These are phyloP conservation scores for Exserohilum turcica DNA, from an alignment of 2,329 filamentous ascomycete species.

Conservation along the genomic window DNA sequence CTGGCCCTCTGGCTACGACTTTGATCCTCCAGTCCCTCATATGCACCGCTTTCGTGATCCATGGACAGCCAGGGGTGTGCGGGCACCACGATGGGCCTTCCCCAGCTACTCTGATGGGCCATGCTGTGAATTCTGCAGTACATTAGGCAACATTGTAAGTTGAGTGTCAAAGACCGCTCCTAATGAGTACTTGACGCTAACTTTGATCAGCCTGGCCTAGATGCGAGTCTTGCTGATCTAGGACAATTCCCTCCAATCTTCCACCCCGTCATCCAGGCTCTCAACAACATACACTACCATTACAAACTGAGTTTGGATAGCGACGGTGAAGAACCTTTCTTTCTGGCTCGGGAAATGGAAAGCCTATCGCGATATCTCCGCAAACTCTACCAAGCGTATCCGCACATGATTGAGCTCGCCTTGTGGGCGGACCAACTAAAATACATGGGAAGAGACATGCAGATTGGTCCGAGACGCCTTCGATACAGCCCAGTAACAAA, in stretches of 20 bases:
- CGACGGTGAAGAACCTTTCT: slow-evolving; percentile 9
- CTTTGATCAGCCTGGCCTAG: slow-evolving; percentile 9
- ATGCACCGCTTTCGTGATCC: slow-evolving; percentile 3
- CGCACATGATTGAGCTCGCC: slow-evolving; percentile 12
- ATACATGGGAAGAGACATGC: slow-evolving; percentile 13
- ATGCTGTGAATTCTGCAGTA: slow-evolving; percentile 18
- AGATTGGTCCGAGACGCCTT: slow-evolving; percentile 6
- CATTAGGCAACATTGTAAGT: slow-evolving; percentile 11
- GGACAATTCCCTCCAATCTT: background rate
- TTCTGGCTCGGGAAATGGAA: slow-evolving; percentile 18
- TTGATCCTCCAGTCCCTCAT: slow-evolving; percentile 4
- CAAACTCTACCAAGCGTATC: background rate
- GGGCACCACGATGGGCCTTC: slow-evolving; percentile 11
- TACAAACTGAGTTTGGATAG: slow-evolving; percentile 15
- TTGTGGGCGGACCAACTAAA: slow-evolving; percentile 11
- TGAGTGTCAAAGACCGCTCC: background rate
- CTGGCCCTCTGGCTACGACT: background rate
- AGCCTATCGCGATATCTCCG: slow-evolving; percentile 12
- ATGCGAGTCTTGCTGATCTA: slow-evolving; percentile 5
- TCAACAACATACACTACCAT: slow-evolving; percentile 17
- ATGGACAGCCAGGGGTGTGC: background rate
- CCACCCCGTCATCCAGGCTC: background rate
- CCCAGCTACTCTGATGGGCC: background rate
- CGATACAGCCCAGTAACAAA: slow-evolving; percentile 2
- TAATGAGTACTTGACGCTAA: background rate